Base-by-base conservation (phyloP, 768 basidiomycete genomes). In the Agrocybe praecox region DNA sequence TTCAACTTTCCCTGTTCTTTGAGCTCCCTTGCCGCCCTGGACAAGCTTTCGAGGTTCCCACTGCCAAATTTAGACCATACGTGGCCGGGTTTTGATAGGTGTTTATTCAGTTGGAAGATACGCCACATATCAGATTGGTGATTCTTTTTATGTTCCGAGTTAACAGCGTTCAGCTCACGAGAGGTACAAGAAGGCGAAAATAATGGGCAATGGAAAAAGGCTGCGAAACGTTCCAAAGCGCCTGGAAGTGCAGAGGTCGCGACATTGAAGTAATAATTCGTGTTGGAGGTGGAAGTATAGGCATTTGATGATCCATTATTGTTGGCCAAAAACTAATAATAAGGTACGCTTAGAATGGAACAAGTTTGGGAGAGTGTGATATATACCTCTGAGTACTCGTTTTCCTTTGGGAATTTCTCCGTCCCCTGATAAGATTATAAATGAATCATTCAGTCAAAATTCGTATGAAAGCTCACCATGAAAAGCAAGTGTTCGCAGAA, bases 121-220 rank as follows among this genome's bases (percentile, higher is more conserved):
- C 96, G 86, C 91, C 94, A 96, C 66, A 88, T 76, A 67, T 98
- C 94, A 2, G 80, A 76, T 69, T 96, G 96, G 46, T 91, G 84
- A 68, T 98, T 99, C 77, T 97, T 96, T 76, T 94, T 93, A 79
- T 98, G 89, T 70, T 99, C 97, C 0, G 94, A 96, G 69, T 99
- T 90, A 42, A 99, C 96, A 1, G 97, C 96, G 63, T 94, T 94
- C 59, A 97, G 80, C 74, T 99, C 96, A 29, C 94, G 85, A 23
- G 85, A 80, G 0, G 94, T 95, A 67, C 94, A 92, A 4, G 89
- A 91, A 0, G 90, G 84, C 1, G 86, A 70, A 67, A 99, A 98
- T 42, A 96, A 80, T 0, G 96, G 96, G n/a, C 86, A 89, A 61
- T 91, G 91, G 74, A 99, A 98, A 76, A 99, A 98, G 0, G 80